phyloP scores from a whole-genome alignment of 2,329 filamentous ascomycete species.

The Colletotrichum endophyticum region DNA sequence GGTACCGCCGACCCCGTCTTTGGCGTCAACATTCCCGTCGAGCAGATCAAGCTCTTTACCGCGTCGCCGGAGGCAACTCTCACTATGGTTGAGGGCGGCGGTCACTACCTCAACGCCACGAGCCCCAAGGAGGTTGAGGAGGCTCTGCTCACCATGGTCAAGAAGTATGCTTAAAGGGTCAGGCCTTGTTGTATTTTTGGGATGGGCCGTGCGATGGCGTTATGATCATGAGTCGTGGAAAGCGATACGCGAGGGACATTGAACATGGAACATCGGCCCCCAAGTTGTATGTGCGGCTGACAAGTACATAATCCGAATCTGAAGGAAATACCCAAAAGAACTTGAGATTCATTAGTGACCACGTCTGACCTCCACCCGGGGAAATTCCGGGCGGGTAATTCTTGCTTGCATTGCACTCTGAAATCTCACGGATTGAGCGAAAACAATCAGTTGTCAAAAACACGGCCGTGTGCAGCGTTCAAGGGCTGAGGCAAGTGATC shows the following conservation, averaged over 20 bases:
- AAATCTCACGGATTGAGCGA: background rate
- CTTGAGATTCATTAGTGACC: background rate
- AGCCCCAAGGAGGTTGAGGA: conserved; percentile 49
- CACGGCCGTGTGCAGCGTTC: background rate
- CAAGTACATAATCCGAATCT: background rate
- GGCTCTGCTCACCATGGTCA: conserved; percentile 48
- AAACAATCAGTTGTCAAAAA: background rate
- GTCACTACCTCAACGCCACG: conserved; percentile 55
- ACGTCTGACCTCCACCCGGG: background rate
- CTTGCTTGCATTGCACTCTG: background rate
- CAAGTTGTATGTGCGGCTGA: background rate
- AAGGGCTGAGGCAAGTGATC: background rate
- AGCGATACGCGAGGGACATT: background rate
- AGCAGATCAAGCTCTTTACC: conserved; percentile 58
- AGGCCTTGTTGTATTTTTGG: background rate
- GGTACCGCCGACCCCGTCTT: conserved; percentile 51
- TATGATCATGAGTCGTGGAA: background rate
- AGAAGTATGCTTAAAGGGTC: conserved; percentile 29
- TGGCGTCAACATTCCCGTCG: conserved; percentile 40
- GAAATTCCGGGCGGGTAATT: background rate
- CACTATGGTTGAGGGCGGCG: conserved; percentile 46
- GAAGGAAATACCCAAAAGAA: background rate
- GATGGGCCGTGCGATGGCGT: background rate
- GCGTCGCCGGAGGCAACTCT: conserved; percentile 48
- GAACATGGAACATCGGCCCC: background rate